Percentiles rank a stretch among this genome's conserved stretches.
These are phyloP conservation scores for Lactuca saligna DNA, from an alignment of 129 eudicot species.

Conservation along the genomic window DNA sequence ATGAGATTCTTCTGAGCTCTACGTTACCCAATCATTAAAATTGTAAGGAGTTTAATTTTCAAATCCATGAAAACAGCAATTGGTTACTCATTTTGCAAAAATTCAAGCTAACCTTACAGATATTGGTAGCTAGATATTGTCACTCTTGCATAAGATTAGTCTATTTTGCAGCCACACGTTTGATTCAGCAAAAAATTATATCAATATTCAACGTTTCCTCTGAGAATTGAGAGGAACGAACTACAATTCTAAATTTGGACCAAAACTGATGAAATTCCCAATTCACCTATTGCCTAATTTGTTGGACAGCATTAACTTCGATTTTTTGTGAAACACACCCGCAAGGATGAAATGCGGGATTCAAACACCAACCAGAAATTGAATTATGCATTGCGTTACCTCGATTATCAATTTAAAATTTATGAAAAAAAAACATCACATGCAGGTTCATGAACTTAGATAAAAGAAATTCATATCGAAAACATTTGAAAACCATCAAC, in stretches of 20 bases:
- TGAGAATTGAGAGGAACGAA: background rate
- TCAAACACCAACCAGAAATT: background rate
- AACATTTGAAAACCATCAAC: background rate
- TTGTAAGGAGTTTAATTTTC: background rate
- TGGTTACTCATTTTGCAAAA: background rate
- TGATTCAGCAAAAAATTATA: background rate
- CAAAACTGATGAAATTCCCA: slow-evolving; percentile 5
- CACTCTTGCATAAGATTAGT: too few relatives aligned
- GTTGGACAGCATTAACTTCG: background rate
- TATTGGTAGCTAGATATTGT: background rate
- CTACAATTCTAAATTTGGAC: slow-evolving; percentile 6
- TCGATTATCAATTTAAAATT: background rate
- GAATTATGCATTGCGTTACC: background rate
- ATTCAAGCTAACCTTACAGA: background rate
- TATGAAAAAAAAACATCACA: background rate
- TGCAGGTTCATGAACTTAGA: background rate
- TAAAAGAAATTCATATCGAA: background rate
- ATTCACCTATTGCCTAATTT: background rate
- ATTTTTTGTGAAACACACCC: background rate
- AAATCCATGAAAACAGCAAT: slow-evolving; percentile 1
- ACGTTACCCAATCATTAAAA: background rate
- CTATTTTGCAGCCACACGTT: too few relatives aligned
- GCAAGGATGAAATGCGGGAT: too few relatives aligned
- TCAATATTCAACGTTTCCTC: slow-evolving; percentile 2
- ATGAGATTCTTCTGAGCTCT: slow-evolving; percentile 12